Base-by-base conservation (phyloP, 306 rosid species). In the Gynostemma pentaphyllum region DNA sequence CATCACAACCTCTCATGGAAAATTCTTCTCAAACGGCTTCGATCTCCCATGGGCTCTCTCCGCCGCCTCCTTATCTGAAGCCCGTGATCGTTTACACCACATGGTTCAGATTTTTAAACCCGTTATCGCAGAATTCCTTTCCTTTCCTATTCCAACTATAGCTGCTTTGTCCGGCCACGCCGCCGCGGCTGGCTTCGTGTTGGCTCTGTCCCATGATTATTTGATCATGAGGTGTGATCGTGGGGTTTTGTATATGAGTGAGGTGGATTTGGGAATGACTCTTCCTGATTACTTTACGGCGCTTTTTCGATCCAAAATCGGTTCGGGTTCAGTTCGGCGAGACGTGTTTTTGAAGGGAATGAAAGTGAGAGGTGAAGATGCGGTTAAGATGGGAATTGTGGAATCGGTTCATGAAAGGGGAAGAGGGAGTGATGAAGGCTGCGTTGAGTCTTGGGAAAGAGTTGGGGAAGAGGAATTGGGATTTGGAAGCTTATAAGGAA, bases 241-340 rank as follows among this genome's bases (percentile, higher is more conserved):
- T 40, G 95, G 87, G 0, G 90, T 89, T 44, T 70, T 89, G 46
- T 85, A 78, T 78, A 85, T 86, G 89, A 82, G 85, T 65, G 94
- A 89, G 82, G 75, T 89, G 42, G 70, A 89, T 40, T 12, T 85
- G 0, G 87, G 64, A 6, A 51, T 89, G 34, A 73, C 85, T 12
- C 13, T 86, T 5, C 89, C 87, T 22, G 95, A 80, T 23, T 83
- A 83, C 78, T 80, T 86, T 74, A 15, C 69, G 34, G 83, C 75
- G 13, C 11, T 70, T 56, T 44, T 80, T 32, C 72, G 76, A 53
- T 49, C 68, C 24, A 86, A 82, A 77, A 76, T 89, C 30, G 52
- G 72, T 3, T 72, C 85, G 6, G 57, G 68, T 18, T 57, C 68
- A 28, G 78, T 51, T 4, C 45, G 82, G 51, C 74, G 91, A 2